These are phyloP conservation scores for Licmophora abbreviata DNA, from an alignment of 108 stramenopile genomes.

Conservation along the genomic window DNA sequence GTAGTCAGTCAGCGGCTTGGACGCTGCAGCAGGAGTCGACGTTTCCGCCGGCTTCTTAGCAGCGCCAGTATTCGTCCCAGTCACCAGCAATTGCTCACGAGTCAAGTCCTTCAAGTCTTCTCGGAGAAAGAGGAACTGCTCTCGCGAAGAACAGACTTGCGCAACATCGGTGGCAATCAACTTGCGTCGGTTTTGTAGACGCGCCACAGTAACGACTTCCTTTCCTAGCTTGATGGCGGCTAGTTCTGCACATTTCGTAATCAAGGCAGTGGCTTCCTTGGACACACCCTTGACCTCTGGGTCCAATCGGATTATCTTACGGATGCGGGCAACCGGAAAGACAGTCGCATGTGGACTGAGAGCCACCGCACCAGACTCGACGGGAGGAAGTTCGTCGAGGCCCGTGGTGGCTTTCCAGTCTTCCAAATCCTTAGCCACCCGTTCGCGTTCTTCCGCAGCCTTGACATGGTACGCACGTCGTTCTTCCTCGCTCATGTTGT, in stretches of 20 bases:
- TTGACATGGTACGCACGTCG: slow-evolving; percentile 47
- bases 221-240: slow-evolving; percentile 51
- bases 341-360: slow-evolving; percentile 11
- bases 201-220: slow-evolving; percentile 56
- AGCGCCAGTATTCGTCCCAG: too few relatives aligned
- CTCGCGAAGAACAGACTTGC: slow-evolving; percentile 56
- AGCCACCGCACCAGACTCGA: slow-evolving; percentile 5
- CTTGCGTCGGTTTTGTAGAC: slow-evolving; percentile 70
- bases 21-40: too few relatives aligned
- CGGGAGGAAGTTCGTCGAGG: background rate
- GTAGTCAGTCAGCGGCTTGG: too few relatives aligned
- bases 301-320: slow-evolving; percentile 86
- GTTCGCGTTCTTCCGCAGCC: slow-evolving; percentile 53
- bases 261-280: slow-evolving; percentile 72
- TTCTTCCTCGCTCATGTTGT: slow-evolving; percentile 25
- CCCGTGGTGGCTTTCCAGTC: slow-evolving; percentile 20
- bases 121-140: slow-evolving; percentile 58
- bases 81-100: too few relatives aligned
- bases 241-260: slow-evolving; percentile 78
- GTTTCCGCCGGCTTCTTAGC: too few relatives aligned
- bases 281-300: slow-evolving; percentile 70
- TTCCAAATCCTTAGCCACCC: slow-evolving; percentile 39
- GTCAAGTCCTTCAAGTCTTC: slow-evolving; percentile 58
- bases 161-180: slow-evolving; percentile 67
- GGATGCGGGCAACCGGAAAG: slow-evolving; percentile 72